These are phyloP conservation scores for Pythium brassicae DNA, from an alignment of 352 stramenopile species.

Conservation along the genomic window DNA sequence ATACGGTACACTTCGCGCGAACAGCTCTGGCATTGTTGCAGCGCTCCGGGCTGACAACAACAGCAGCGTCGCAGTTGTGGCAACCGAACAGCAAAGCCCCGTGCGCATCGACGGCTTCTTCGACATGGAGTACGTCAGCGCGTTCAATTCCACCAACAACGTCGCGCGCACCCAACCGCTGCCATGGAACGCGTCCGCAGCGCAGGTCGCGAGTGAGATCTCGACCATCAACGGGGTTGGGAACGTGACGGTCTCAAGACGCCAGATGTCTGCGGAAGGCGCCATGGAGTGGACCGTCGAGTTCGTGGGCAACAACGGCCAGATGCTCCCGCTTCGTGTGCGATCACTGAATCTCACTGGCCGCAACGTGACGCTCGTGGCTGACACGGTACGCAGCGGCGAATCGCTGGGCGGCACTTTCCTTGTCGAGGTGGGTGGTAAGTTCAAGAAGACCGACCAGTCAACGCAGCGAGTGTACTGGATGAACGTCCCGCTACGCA, in stretches of 20 bases:
- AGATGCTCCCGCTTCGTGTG: conserved; percentile 30
- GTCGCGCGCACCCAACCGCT: conserved; percentile 26
- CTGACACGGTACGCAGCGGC: conserved; percentile 37
- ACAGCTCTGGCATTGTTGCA: conserved; percentile 15
- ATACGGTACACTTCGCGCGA: conserved; percentile 28
- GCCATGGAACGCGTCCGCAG: conserved; percentile 45
- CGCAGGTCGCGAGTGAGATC: conserved; percentile 26
- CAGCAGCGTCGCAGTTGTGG: conserved; percentile 9
- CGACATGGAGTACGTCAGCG: conserved; percentile 35
- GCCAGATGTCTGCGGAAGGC: conserved; percentile 44
- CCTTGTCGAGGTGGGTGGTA: conserved; percentile 45
- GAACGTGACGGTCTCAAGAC: conserved; percentile 32
- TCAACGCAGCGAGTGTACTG: conserved; percentile 40
- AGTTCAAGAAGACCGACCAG: conserved; percentile 46
- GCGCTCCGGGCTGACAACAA: background rate
- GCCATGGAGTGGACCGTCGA: conserved; percentile 61
- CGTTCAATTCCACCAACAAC: conserved; percentile 32
- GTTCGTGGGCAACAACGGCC: conserved; percentile 61
- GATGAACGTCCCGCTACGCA: conserved; percentile 28
- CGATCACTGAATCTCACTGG: conserved; percentile 55
- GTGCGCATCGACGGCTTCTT: conserved; percentile 47
- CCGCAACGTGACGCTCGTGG: conserved; percentile 24
- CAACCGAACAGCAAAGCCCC: conserved; percentile 29
- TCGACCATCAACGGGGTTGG: conserved; percentile 44
- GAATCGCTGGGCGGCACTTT: conserved; percentile 48